phyloP scores from a whole-genome alignment of 2,329 filamentous ascomycete genomes.

The Simplicillium aogashimaense region DNA sequence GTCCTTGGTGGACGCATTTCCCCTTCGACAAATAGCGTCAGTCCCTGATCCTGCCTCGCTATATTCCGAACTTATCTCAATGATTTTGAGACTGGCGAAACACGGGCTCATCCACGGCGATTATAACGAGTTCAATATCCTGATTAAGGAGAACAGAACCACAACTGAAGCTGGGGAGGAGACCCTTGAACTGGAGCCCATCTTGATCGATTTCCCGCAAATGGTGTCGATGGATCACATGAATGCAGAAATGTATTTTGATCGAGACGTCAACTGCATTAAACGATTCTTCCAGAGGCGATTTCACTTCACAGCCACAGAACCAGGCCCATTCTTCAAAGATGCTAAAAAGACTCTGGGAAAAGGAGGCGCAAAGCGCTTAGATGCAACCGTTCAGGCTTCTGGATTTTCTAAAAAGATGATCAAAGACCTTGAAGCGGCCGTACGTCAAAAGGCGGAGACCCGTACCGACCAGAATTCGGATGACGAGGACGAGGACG shows the following conservation, averaged over 20 bases:
- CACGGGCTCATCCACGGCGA: slow-evolving; percentile 94
- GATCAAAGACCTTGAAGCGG: slow-evolving; percentile 84
- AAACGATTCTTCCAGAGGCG: slow-evolving; percentile 87
- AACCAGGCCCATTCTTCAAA: slow-evolving; percentile 74
- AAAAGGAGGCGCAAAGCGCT: slow-evolving; percentile 52
- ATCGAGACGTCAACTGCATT: slow-evolving; percentile 89
- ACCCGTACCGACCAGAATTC: slow-evolving; percentile 25
- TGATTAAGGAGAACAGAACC: slow-evolving; percentile 66
- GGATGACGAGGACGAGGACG: slow-evolving; percentile 13
- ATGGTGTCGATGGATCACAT: slow-evolving; percentile 92
- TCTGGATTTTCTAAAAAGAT: slow-evolving; percentile 97
- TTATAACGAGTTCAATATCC: slow-evolving; percentile 98
- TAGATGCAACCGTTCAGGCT: slow-evolving; percentile 84
- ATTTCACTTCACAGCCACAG: slow-evolving; percentile 77
- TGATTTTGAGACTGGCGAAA: slow-evolving; percentile 75
- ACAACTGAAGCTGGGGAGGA: slow-evolving; percentile 29
- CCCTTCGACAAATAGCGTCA: slow-evolving; percentile 75
- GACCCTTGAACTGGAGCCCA: slow-evolving; percentile 52
- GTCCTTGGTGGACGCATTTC: slow-evolving; percentile 86
- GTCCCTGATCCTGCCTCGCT: slow-evolving; percentile 77
- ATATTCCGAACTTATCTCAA: slow-evolving; percentile 81
- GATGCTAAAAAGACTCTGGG: slow-evolving; percentile 69
- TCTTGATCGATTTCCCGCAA: slow-evolving; percentile 96
- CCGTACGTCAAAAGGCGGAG: slow-evolving; percentile 70
- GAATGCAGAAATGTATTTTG: slow-evolving; percentile 96